Base-by-base conservation (phyloP, 2,329 filamentous ascomycete genomes). In the Dendryphion nanum region DNA sequence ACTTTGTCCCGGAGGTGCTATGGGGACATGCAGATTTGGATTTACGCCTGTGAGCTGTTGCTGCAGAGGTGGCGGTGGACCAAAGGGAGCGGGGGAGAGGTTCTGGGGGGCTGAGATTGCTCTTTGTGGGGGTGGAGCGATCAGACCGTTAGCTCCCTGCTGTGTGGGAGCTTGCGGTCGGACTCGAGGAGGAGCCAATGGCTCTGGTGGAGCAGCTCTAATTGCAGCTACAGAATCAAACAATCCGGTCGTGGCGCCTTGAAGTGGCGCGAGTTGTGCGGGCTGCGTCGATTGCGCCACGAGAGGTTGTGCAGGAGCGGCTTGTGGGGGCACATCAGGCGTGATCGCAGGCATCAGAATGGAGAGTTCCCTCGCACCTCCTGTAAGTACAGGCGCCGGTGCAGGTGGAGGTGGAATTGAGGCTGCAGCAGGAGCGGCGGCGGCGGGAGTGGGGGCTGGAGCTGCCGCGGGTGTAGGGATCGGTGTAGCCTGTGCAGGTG, bases 91-190 rank as follows among this genome's bases (percentile, higher is more conserved):
- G 63, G 77, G 89, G 31, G 82, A 81, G 58, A 61, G 59, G 37
- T 89, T 86, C 61, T 89, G 86, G 18, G 93, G 91, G 26, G 93
- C 91, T 28, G 91, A 96, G 10, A 93, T 76, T 6, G 93, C 85
- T 44, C 93, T 79, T 36, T 82, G 79, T 8, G 89, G 89, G 14
- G 86, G 89, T 6, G 89, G 89, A 33, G 84, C 78, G 45, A 90
- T 79, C 24, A 95, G 73, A 14, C 81, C 79, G 26, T 78, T 73
- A 34, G 58, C 71, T n/a, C 37, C 57, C 50, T 79, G 75, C 41
- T 79, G 77, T 44, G 84, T 81, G 33, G 88, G 86, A 24, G 84
- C 77, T 41, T 81, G 71, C 30, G 89, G 89, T 46, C 89, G 75
- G 62, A 88, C 83, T 49, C 88, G 66, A 31, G 76, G 69, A 29